Base-by-base conservation (phyloP, 2,329 filamentous ascomycete genomes). In the Microsporum ferrugineum region DNA sequence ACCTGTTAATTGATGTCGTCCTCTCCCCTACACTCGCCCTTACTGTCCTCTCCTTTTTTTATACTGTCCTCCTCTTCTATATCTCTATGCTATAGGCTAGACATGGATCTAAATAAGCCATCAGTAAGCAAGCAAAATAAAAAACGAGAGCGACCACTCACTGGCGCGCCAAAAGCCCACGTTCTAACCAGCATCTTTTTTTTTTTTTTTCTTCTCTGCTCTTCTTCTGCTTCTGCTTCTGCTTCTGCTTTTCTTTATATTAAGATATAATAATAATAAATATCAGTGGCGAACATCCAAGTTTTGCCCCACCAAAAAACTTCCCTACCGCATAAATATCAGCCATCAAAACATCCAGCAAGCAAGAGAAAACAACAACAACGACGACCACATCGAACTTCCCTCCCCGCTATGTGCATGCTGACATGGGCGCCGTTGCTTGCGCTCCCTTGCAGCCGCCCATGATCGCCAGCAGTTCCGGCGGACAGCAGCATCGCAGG, bases 341-440 rank as follows among this genome's bases (percentile, higher is more conserved):
- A 39, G 38, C 38, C 17, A 23, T 23, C 17, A 23, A 23, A 14
- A 39, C 38, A 14, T 8, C 38, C 38, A 39, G 3, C 27, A 5
- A 7, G 2, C 5, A 7, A 3, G 5, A 5, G 3, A 34, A 3
- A 33, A 17, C 29, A 55, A 33, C 51, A 17, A 14, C 29, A 4
- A 3, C 14, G 5, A 33, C 23, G 27, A 34, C 29, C 10, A 10
- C 27, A 10, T 17, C 33, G n/a, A 17, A 7, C n/a, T 49, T 7
- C 33, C 34, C 55, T 41, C 34, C 36, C 34, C 56, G 56, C 33
- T 57, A 39, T 39, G 53, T 49, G 45, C 45, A 43, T 58, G 56
- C 56, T 77, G 82, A 78, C 72, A 85, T 84, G 82, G 81, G 80
- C 77, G 82, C 82, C 71, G 75, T 84, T 67, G 76, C 84, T 70